phyloP scores from a whole-genome alignment of 345 rosid species.

The Arabidopsis arenosa region DNA sequence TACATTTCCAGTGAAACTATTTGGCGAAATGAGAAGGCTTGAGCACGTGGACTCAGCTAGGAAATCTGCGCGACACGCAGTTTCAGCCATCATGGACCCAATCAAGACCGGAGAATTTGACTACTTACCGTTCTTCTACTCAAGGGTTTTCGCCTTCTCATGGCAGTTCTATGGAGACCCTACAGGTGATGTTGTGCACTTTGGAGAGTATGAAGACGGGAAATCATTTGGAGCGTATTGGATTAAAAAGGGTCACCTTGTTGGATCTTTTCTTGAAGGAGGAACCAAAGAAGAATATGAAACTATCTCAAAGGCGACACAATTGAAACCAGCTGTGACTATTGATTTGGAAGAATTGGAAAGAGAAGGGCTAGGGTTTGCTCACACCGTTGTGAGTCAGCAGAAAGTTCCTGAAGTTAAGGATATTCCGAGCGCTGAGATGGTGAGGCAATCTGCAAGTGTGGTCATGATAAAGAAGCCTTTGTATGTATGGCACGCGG shows the following conservation, averaged over 20 bases:
- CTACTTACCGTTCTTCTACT: slow-evolving; percentile 94
- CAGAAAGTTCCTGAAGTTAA: slow-evolving; percentile 41
- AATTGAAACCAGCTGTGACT: slow-evolving; percentile 58
- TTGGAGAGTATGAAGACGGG: slow-evolving; percentile 74
- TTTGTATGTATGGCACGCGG: slow-evolving; percentile 65
- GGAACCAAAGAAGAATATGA: slow-evolving; percentile 92
- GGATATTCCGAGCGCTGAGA: slow-evolving; percentile 30
- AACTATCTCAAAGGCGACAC: slow-evolving; percentile 75
- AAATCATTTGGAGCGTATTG: slow-evolving; percentile 84
- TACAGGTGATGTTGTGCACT: slow-evolving; percentile 81
- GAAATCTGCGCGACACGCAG: slow-evolving; percentile 82
- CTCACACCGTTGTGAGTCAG: slow-evolving; percentile 57
- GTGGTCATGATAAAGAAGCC: slow-evolving; percentile 58
- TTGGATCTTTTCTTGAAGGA: slow-evolving; percentile 95
- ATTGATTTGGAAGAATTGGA: slow-evolving; percentile 63
- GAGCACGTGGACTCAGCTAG: slow-evolving; percentile 96
- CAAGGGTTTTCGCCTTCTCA: slow-evolving; percentile 79
- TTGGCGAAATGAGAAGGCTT: slow-evolving; percentile 83
- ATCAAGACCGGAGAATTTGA: slow-evolving; percentile 70
- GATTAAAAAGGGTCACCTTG: slow-evolving; percentile 79
- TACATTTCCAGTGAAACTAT: slow-evolving; percentile 80
- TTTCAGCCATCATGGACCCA: slow-evolving; percentile 78
- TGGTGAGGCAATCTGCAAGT: slow-evolving; percentile 39
- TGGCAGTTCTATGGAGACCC: slow-evolving; percentile 98
- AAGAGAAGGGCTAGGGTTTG: slow-evolving; percentile 68